Percentiles rank a stretch among this genome's conserved stretches.
Conservation (phyloP, 805 yeast genomes). For the Schizosaccharomyces japonicus region DNA sequence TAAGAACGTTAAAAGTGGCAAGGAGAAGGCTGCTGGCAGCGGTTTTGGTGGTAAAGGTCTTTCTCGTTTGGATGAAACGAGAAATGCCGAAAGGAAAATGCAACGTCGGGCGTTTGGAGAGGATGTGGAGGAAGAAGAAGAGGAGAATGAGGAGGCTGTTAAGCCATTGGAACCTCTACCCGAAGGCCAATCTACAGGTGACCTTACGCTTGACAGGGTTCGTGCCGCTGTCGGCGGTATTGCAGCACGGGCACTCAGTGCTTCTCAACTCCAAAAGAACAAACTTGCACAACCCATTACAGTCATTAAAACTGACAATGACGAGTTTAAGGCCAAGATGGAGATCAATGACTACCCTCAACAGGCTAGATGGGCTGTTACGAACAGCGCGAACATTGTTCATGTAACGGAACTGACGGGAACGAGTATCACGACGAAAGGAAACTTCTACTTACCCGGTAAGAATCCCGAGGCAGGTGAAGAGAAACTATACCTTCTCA, state of each 20-base stretch:
- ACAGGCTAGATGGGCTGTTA: constrained; percentile 51
- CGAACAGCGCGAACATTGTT: constrained; percentile 38
- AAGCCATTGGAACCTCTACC: constrained; percentile 5
- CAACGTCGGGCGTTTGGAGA: constrained; percentile 28
- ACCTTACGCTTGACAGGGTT: constrained; percentile 5
- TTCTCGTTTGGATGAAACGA: constrained; percentile 42
- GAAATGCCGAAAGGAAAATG: constrained; percentile 27
- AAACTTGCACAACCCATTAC: background rate
- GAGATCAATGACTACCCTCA: constrained; percentile 72
- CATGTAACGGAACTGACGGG: constrained; percentile 47
- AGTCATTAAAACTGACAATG: constrained; percentile 18
- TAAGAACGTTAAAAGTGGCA: constrained; percentile 40
- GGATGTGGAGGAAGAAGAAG: constrained; percentile 12
- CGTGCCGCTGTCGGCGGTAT: constrained; percentile 9
- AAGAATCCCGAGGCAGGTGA: constrained; percentile 29
- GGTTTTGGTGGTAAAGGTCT: constrained; percentile 92
- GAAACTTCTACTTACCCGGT: constrained; percentile 47
- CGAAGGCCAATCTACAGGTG: constrained; percentile 9
- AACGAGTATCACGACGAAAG: constrained; percentile 60
- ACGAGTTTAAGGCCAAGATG: constrained; percentile 39
- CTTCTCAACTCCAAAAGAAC: constrained; percentile 5
- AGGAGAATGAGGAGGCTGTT: constrained; percentile 10
- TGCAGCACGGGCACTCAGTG: constrained; percentile 10
- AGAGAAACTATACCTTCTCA: constrained; percentile 49
- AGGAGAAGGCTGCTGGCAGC: constrained; percentile 29